These are phyloP conservation scores for Scleroderma bovista DNA, from an alignment of 768 basidiomycete species.

Conservation along the genomic window DNA sequence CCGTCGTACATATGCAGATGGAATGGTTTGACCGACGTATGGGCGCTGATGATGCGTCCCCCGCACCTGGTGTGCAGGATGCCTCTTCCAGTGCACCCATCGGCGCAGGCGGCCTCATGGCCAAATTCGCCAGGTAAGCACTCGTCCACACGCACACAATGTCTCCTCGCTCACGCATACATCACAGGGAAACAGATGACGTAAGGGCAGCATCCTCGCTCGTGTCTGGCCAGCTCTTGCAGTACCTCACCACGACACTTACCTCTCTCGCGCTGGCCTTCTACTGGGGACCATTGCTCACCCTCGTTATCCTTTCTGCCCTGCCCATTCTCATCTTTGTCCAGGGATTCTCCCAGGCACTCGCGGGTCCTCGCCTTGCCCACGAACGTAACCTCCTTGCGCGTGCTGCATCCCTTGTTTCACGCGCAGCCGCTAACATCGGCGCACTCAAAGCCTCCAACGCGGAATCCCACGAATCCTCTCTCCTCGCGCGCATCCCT, in stretches of 20 bases:
- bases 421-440: conserved; percentile 72
- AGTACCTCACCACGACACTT: conserved; percentile 75
- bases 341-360: conserved; percentile 66
- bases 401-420: conserved; percentile 71
- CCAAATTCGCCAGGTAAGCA: no score
- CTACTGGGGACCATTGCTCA: conserved; percentile 70
- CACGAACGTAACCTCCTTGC: conserved; percentile 63
- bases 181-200: no score
- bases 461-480: conserved; percentile 53
- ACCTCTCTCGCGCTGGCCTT: conserved; percentile 83
- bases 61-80: no score
- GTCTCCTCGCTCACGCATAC: no score
- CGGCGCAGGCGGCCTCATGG: no score
- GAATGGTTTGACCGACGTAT: no score
- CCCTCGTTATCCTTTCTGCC: conserved; percentile 87
- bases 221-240: conserved; percentile 45
- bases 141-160: no score
- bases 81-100: no score
- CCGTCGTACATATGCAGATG: no score
- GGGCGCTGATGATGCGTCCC: no score
- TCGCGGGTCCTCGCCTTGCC: conserved; percentile 62
- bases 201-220: no score
- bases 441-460: conserved; percentile 93
- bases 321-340: conserved; percentile 78
- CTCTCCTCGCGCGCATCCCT: conserved; percentile 41